Conservation (phyloP, 371 early-diverging fungal species). For the Rhizomucor pusillus region DNA sequence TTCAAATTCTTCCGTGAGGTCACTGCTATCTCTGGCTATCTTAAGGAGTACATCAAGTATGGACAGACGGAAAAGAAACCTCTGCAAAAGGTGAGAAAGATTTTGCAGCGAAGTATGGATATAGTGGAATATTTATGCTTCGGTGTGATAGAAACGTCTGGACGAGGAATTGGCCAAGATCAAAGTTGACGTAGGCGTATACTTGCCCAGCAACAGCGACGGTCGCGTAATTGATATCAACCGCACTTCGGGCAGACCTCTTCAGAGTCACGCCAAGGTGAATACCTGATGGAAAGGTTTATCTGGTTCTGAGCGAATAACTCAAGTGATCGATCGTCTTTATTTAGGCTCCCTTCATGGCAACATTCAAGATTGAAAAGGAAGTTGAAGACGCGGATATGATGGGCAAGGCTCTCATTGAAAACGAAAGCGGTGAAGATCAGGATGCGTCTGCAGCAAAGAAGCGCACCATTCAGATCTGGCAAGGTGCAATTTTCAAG, state of each 20-base stretch:
- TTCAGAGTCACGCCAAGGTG: constrained; percentile 98
- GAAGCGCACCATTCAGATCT: constrained; percentile 44
- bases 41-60: constrained; percentile 94
- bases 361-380: constrained; percentile 91
- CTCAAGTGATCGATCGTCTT: no score
- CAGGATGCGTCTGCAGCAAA: constrained; percentile 31
- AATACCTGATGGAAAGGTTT: not conserved
- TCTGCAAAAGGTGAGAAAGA: constrained; percentile 44
- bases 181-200: constrained; percentile 95
- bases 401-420: constrained; percentile 50
- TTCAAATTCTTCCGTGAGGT: constrained; percentile 94
- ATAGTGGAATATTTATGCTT: not conserved
- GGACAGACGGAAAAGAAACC: constrained; percentile 95
- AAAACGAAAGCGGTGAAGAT: constrained; percentile 17
- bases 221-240: constrained; percentile 94
- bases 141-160: constrained; percentile 47
- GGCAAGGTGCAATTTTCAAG: constrained; percentile 97
- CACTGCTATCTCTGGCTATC: constrained; percentile 94
- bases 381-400: constrained; percentile 46
- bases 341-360: constrained; percentile 96
- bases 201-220: constrained; percentile 98
- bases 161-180: constrained; percentile 97
- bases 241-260: constrained; percentile 90
- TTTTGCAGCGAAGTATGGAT: not conserved
- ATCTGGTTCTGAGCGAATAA: not conserved